These are phyloP conservation scores for Auricularia cornea DNA, from an alignment of 768 basidiomycete genomes.

Conservation along the genomic window DNA sequence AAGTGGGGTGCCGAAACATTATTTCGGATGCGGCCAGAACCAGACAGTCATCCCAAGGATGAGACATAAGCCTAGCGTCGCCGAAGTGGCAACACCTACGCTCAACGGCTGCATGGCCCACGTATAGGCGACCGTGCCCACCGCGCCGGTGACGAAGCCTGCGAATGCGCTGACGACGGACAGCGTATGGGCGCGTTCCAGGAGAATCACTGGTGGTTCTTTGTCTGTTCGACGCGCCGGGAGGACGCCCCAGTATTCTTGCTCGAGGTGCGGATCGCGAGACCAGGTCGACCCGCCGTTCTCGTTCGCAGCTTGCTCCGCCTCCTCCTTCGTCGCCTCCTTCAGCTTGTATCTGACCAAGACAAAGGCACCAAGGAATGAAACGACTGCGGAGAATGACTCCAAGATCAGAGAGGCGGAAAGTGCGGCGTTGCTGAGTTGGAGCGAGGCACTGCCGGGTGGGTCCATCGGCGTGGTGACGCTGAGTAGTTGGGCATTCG, in stretches of 20 bases:
- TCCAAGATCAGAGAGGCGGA: slow-evolving; percentile 49
- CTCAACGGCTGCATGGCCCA: slow-evolving; percentile 41
- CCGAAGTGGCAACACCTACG: slow-evolving; percentile 37
- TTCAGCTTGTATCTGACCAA: slow-evolving; percentile 46
- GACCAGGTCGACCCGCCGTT: neutral
- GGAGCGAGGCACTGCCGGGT: neutral
- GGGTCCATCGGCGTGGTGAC: slow-evolving; percentile 29
- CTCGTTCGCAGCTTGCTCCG: slow-evolving; percentile 2
- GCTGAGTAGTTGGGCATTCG: slow-evolving; percentile 44
- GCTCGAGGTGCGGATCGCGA: slow-evolving; percentile 42
- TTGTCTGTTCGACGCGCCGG: slow-evolving; percentile 18
- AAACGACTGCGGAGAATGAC: slow-evolving; percentile 33
- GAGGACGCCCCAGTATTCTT: slow-evolving; percentile 36
- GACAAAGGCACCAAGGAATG: slow-evolving; percentile 50
- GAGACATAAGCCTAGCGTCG: slow-evolving; percentile 30
- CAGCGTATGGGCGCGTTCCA: slow-evolving; percentile 40
- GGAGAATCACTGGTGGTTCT: slow-evolving; percentile 25
- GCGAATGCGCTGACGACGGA: slow-evolving; percentile 38
- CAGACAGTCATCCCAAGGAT: slow-evolving; percentile 3
- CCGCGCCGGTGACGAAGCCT: slow-evolving; percentile 44
- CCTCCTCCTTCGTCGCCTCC: slow-evolving; percentile 38
- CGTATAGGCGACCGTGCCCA: slow-evolving; percentile 42
- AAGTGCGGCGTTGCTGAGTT: slow-evolving; percentile 36
- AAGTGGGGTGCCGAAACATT: too few species aligned
- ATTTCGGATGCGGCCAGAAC: neutral